Evolutionary conservation across 176 grass and related monocot species (phyloP).

Genomic region (Oryza officinalis): DNA sequence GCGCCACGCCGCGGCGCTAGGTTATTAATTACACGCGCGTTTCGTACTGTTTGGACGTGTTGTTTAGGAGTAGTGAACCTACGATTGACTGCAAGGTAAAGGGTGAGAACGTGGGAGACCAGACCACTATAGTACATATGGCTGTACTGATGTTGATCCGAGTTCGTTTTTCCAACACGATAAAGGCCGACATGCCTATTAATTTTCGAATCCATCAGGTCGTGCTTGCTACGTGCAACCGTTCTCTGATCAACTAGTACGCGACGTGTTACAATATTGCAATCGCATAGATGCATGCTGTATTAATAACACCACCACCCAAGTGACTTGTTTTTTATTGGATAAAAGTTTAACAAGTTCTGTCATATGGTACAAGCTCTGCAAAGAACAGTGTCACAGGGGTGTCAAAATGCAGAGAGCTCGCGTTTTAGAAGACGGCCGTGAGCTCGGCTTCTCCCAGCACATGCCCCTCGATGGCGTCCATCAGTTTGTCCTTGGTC

Average conservation of each 20-base stretch:
- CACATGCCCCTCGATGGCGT: slow-evolving; percentile 69
- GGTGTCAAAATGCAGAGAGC: background rate
- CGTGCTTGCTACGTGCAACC: background rate
- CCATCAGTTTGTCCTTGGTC: slow-evolving; percentile 70
- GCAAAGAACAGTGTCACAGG: background rate
- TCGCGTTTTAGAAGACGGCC: slow-evolving; percentile 44
- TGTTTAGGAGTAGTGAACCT: background rate
- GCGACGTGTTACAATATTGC: background rate
- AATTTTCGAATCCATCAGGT: background rate
- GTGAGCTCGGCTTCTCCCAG: slow-evolving; percentile 69
- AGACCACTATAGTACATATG: background rate
- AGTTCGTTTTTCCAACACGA: background rate
- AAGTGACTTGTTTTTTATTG: slow-evolving; percentile 34
- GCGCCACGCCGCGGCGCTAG: background rate
- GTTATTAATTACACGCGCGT: background rate
- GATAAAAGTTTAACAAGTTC: slow-evolving; percentile 14
- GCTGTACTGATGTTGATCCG: background rate
- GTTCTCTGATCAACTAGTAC: background rate
- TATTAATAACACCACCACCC: background rate
- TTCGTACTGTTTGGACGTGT: background rate
- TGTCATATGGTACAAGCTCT: background rate
- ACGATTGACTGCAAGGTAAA: background rate
- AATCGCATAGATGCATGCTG: background rate
- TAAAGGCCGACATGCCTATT: background rate
- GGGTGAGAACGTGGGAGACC: background rate